A percentile compares a stretch with the other conserved stretches of the same genome.
Conservation (phyloP, 768 basidiomycete species). For the Pulveroboletus sp. region DNA sequence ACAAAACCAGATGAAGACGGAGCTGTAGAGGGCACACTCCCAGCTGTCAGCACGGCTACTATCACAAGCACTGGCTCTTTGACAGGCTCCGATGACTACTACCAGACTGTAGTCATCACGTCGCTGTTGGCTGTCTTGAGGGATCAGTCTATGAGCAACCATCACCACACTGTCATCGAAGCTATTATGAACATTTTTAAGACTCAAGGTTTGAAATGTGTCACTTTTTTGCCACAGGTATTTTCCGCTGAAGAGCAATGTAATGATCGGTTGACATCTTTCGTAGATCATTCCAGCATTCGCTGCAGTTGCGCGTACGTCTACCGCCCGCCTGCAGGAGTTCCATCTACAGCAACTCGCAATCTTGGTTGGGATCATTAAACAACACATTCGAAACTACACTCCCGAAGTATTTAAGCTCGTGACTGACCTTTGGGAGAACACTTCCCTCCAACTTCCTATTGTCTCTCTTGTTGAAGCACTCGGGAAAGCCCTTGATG, state of each 20-base stretch:
- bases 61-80: slow-evolving; percentile 58
- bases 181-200: slow-evolving; percentile 99
- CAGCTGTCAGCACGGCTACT: slow-evolving; percentile 67
- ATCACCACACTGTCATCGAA: slow-evolving; percentile 93
- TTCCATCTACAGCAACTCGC: slow-evolving; percentile 95
- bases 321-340: slow-evolving; percentile 81
- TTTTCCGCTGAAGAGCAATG: neutral
- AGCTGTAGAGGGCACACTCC: slow-evolving; percentile 54
- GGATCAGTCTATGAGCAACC: slow-evolving; percentile 81
- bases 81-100: slow-evolving; percentile 88
- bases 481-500: slow-evolving; percentile 88
- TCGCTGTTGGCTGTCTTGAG: slow-evolving; percentile 83
- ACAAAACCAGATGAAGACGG: slow-evolving; percentile 64
- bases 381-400: slow-evolving; percentile 94
- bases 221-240: slow-evolving; percentile 92
- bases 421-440: slow-evolving; percentile 91
- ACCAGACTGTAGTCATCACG: slow-evolving; percentile 92
- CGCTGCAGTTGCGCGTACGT: slow-evolving; percentile 78
- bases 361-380: slow-evolving; percentile 93
- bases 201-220: slow-evolving; percentile 95
- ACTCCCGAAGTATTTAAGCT: slow-evolving; percentile 81
- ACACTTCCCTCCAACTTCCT: slow-evolving; percentile 77
- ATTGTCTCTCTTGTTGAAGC: slow-evolving; percentile 92
- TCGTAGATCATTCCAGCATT: slow-evolving; percentile 91
- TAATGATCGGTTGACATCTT: slow-evolving; percentile 8